phyloP scores from a whole-genome alignment of 495 filamentous ascomycete genomes.

The Terfezia claveryi region DNA sequence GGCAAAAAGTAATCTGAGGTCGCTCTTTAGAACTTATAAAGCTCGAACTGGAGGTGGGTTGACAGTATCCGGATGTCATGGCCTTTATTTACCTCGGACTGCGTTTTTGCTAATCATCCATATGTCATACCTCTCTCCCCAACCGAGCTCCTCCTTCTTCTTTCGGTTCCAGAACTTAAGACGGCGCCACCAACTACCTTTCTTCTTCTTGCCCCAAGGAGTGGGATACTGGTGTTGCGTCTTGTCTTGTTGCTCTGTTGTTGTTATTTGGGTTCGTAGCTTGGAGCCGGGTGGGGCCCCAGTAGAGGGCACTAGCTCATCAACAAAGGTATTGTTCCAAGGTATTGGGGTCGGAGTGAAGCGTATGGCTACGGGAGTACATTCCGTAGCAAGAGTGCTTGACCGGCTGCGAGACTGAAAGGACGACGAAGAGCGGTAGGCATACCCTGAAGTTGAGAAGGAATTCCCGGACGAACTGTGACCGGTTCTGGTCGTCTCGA shows the following conservation, averaged over 20 bases:
- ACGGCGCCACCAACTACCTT: not conserved
- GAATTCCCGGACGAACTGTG: too few species aligned
- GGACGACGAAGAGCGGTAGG: too few species aligned
- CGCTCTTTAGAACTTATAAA: not conserved
- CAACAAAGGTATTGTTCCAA: not conserved
- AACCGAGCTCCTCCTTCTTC: not conserved
- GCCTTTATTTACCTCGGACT: not conserved
- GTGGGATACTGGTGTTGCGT: not conserved
- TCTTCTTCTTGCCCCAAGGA: not conserved
- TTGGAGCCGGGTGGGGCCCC: not conserved
- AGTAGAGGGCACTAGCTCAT: not conserved
- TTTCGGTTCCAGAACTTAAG: not conserved
- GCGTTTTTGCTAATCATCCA: not conserved
- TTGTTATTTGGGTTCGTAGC: not conserved
- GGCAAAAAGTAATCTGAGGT: not conserved
- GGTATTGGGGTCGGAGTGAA: not conserved
- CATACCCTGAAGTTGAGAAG: too few species aligned
- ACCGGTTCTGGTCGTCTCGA: too few species aligned
- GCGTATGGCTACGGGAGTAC: too few species aligned
- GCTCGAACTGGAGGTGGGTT: too few species aligned
- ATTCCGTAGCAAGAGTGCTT: too few species aligned
- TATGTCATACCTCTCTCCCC: not conserved
- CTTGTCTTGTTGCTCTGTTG: not conserved
- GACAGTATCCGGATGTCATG: not conserved
- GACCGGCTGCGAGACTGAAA: too few species aligned